These are phyloP conservation scores for Passalora sequoiae DNA, from an alignment of 2,329 filamentous ascomycete genomes.

Conservation along the genomic window DNA sequence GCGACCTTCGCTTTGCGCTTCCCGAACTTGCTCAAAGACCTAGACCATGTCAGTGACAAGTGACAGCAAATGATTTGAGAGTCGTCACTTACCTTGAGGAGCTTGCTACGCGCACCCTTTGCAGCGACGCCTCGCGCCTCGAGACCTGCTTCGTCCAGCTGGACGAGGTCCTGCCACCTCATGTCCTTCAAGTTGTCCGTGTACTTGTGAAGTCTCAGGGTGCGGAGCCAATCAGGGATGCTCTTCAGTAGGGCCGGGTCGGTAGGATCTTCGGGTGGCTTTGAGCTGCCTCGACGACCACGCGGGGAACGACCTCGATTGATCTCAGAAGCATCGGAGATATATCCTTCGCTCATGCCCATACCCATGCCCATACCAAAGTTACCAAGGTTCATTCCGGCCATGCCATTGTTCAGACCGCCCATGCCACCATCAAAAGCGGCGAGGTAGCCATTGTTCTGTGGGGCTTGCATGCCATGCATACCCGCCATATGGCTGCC, in stretches of 20 bases:
- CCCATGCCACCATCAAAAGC: conserved; percentile 65
- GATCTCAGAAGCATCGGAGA: conserved; percentile 92
- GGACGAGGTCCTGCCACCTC: conserved; percentile 89
- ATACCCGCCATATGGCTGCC: conserved; percentile 51
- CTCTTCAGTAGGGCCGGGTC: conserved; percentile 86
- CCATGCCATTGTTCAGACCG: conserved; percentile 63
- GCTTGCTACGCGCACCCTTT: conserved; percentile 88
- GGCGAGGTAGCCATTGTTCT: conserved; percentile 89
- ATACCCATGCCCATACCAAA: conserved; percentile 16
- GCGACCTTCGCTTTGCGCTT: conserved; percentile 43
- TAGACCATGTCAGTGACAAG: too few relatives aligned
- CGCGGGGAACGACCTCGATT: conserved; percentile 84
- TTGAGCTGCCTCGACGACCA: conserved; percentile 87
- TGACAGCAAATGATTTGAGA: too few relatives aligned
- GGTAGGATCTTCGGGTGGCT: conserved; percentile 95
- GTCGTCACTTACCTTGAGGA: conserved; percentile 76
- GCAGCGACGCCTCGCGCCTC: conserved; percentile 93
- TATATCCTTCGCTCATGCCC: conserved; percentile 73
- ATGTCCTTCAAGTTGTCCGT: conserved; percentile 97
- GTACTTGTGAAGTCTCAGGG: conserved; percentile 94
- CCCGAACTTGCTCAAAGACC: conserved; percentile 93
- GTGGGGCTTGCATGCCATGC: conserved; percentile 71
- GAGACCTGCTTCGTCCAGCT: conserved; percentile 86
- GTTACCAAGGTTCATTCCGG: conserved; percentile 57
- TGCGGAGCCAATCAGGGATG: conserved; percentile 92